These are phyloP conservation scores for Paecilomyces formosus DNA, from an alignment of 2,329 filamentous ascomycete genomes.

Conservation along the genomic window DNA sequence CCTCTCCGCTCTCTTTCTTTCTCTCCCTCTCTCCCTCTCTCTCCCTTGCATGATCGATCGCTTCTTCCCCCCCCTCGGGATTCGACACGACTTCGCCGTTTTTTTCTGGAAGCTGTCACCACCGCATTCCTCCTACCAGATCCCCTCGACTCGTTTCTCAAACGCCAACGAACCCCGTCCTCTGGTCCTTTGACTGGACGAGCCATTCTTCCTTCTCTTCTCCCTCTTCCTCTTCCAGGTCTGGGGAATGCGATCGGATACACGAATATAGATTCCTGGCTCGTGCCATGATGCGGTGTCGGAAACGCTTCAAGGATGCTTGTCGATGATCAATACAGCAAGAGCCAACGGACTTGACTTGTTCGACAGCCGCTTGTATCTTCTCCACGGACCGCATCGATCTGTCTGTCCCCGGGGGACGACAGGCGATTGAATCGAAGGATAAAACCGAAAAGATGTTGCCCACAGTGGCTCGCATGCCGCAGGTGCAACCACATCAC, in stretches of 20 bases:
- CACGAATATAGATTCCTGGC: not conserved
- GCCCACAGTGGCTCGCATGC: constrained; percentile 40
- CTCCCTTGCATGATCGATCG: constrained; percentile 2
- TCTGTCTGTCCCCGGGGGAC: constrained; percentile 6
- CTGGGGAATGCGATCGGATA: not conserved
- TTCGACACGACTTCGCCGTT: constrained; percentile 1
- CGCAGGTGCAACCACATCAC: constrained; percentile 35
- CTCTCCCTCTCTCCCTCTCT: not conserved
- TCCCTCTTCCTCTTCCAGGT: not conserved
- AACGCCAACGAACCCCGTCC: not conserved
- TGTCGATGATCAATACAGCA: constrained; percentile 24
- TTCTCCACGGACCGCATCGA: not conserved
- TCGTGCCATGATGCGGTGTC: constrained; percentile 36
- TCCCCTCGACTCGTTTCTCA: not conserved
- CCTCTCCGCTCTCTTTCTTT: not conserved
- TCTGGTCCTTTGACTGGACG: not conserved
- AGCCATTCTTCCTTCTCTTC: not conserved
- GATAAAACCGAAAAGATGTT: constrained; percentile 35
- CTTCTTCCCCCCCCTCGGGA: not conserved
- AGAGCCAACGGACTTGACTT: constrained; percentile 16
- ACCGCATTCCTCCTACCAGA: not conserved
- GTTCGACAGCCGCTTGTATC: not conserved
- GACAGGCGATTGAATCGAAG: constrained; percentile 7
- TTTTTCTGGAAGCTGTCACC: constrained; percentile 1
- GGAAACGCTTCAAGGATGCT: constrained; percentile 37